These are phyloP conservation scores for Lachnum nothofagi DNA, from an alignment of 2,329 filamentous ascomycete species.

Conservation along the genomic window DNA sequence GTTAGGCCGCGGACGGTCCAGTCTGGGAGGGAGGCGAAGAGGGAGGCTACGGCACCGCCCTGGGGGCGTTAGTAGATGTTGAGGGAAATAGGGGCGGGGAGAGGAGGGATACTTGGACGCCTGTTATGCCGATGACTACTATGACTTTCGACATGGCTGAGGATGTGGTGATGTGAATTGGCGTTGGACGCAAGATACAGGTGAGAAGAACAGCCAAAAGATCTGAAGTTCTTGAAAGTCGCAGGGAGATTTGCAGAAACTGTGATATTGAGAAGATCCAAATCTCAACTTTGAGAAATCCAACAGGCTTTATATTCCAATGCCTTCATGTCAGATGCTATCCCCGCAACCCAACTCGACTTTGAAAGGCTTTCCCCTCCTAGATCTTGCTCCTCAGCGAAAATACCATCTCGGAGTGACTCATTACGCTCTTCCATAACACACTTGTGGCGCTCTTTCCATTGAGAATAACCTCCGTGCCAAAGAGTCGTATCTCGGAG, in stretches of 20 bases:
- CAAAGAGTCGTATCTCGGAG: conserved; percentile 2
- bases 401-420: neutral
- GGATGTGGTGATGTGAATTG: neutral
- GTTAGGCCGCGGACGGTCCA: conserved; percentile 22
- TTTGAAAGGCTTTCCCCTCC: too few species aligned
- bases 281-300: too few species aligned
- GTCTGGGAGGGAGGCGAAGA: conserved; percentile 11
- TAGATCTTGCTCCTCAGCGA: neutral
- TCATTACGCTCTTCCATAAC: conserved; percentile 1
- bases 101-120: conserved; percentile 23
- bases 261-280: too few species aligned
- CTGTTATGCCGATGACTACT: conserved; percentile 35
- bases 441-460: neutral
- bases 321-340: too few species aligned
- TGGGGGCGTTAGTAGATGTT: conserved; percentile 3
- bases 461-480: neutral
- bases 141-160: conserved; percentile 29
- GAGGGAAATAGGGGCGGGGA: neutral
- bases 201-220: neutral
- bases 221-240: too few species aligned
- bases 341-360: too few species aligned
- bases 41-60: conserved; percentile 20
- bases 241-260: too few species aligned
- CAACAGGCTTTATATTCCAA: too few species aligned
- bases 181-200: neutral